phyloP scores from a whole-genome alignment of 345 rosid genomes.

The Stellera chamaejasme region DNA sequence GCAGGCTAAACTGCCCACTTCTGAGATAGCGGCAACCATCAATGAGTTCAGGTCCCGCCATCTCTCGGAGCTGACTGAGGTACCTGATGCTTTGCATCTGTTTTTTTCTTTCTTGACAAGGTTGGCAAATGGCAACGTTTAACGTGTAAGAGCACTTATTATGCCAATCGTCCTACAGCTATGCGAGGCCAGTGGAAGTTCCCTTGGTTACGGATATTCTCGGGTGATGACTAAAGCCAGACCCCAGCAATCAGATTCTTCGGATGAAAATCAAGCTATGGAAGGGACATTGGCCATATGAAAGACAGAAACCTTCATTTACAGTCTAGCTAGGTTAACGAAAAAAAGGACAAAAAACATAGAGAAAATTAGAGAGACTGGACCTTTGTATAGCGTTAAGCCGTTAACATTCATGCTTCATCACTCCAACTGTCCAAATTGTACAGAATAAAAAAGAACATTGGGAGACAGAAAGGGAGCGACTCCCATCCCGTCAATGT shows the following conservation, averaged over 20 bases:
- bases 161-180: conserved; percentile 38
- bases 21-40: conserved; percentile 87
- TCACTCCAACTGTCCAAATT: conserved; percentile 18
- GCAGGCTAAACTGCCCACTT: conserved; percentile 78
- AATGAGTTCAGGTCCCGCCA: conserved; percentile 93
- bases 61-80: conserved; percentile 91
- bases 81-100: conserved; percentile 9
- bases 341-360: background rate
- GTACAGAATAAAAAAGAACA: conserved; percentile 23
- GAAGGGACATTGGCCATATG: conserved; percentile 79
- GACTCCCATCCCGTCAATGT: background rate
- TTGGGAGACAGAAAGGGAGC: background rate
- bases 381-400: conserved; percentile 13
- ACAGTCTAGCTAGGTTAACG: background rate
- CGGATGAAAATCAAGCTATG: conserved; percentile 56
- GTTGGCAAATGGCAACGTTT: background rate
- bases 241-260: conserved; percentile 40
- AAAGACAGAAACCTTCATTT: conserved; percentile 5
- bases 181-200: conserved; percentile 79
- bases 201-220: conserved; percentile 92
- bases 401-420: conserved; percentile 1
- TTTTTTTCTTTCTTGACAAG: background rate
- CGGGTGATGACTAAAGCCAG: conserved; percentile 56
- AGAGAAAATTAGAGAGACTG: background rate
- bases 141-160: background rate